These are phyloP conservation scores for Megacollybia platyphylla DNA, from an alignment of 1,284 basidiomycete species.

Conservation along the genomic window DNA sequence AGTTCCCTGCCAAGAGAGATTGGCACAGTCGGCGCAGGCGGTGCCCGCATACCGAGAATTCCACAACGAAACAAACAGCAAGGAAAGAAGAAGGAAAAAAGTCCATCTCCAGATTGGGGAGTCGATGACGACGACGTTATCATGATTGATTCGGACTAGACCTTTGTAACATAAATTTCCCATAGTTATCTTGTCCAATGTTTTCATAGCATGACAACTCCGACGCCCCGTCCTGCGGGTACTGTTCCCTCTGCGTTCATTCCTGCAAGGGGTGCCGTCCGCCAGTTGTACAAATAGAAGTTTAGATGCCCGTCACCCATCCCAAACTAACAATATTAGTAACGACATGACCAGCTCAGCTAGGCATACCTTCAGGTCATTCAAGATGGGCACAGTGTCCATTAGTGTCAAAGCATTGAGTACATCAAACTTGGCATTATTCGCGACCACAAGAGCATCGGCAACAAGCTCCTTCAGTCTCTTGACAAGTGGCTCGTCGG, in stretches of 20 bases:
- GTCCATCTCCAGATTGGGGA: slow-evolving; percentile 65
- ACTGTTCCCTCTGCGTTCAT: slow-evolving; percentile 35
- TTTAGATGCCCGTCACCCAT: slow-evolving; percentile 82
- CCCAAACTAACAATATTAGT: slow-evolving; percentile 57
- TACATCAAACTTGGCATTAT: slow-evolving; percentile 85
- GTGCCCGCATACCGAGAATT: slow-evolving; percentile 32
- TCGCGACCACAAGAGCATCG: slow-evolving; percentile 74
- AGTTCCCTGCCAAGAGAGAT: slow-evolving; percentile 25
- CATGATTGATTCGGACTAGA: slow-evolving; percentile 63
- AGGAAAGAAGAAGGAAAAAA: slow-evolving; percentile 29
- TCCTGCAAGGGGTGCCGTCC: slow-evolving; percentile 69
- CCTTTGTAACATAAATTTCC: neutral
- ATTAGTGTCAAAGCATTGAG: slow-evolving; percentile 92
- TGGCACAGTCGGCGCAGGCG: slow-evolving; percentile 36
- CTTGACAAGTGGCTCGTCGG: slow-evolving; percentile 41
- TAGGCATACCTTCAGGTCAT: slow-evolving; percentile 62
- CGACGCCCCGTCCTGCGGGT: slow-evolving; percentile 58
- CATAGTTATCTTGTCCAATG: neutral
- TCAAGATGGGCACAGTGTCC: slow-evolving; percentile 81
- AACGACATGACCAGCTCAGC: slow-evolving; percentile 3
- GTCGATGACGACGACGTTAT: slow-evolving; percentile 68
- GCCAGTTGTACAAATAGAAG: slow-evolving; percentile 92
- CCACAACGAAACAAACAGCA: slow-evolving; percentile 22
- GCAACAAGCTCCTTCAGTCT: slow-evolving; percentile 64
- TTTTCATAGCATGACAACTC: slow-evolving; percentile 60